Evolutionary conservation across 2,329 filamentous ascomycete species (phyloP), one percentile per base, ranked within the genome.

Genomic region (Apiospora sp.): DNA sequence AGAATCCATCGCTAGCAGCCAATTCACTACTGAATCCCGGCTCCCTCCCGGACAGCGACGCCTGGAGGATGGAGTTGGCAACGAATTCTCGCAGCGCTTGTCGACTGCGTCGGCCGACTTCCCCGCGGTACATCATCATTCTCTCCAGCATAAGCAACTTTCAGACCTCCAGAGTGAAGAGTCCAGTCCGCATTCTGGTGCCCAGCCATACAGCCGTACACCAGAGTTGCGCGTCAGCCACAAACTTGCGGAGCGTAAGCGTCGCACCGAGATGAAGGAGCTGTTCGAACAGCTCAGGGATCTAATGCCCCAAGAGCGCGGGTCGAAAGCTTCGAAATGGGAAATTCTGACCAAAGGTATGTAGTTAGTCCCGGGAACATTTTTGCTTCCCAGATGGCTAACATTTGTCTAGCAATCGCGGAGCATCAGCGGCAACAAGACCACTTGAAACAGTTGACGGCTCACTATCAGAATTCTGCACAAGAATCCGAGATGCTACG

Each of bases 241-340:
- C 83, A 96, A 96, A 82, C 88, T 96, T 72, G 94, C 94, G 0
- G 94, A 96, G 82, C 88, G 94, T 49, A 96, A 96, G 84, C 89
- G 94, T 51, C 87, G 94, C 74, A 95, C 93, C 12, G 94, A 96
- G 80, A 96, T 96, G 94, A 96, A 96, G 83, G 92, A 94, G 78
- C 84, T 96, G 0, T 96, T 96, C 79, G 94, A 96, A 76, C 92
- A 94, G 77, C 84, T 96, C 12, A 90, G 94, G 76, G 92, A 93
- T 76, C 86, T 94, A 49, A 92, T 96, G 84, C 93, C 93, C 1
- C 92, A 94, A 76, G 93, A 94, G 77, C 90, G 94, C 22, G 94
- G 94, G 1, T 92, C 92, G 34, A 97, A 96, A 81, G 94, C 94
- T 0, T 95, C 93, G 76, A 97, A 97, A 78, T 97, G 94, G 94